phyloP scores from a whole-genome alignment of 352 stramenopile genomes.

The Phytophthora sansomeana region DNA sequence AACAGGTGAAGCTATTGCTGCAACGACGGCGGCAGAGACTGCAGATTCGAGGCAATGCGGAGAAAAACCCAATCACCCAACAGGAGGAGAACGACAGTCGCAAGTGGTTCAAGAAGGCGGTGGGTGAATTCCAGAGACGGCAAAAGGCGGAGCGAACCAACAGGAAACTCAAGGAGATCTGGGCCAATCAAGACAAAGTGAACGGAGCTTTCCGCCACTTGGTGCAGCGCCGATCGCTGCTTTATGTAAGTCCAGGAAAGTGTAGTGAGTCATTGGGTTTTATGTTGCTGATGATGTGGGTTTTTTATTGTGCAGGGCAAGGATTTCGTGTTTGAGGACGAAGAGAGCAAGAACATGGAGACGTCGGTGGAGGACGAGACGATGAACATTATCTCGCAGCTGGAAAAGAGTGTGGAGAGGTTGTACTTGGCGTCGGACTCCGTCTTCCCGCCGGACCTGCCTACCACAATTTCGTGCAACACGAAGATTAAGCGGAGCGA shows the following conservation, averaged over 20 bases:
- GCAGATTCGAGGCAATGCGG: constrained; percentile 1
- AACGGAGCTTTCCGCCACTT: constrained; percentile 37
- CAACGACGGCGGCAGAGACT: constrained; percentile 27
- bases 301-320: constrained; percentile 28
- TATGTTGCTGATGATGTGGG: constrained; percentile 5
- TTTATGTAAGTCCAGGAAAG: constrained; percentile 26
- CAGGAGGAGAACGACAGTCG: constrained; percentile 24
- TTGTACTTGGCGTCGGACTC: constrained; percentile 43
- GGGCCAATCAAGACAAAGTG: constrained; percentile 41
- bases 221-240: constrained; percentile 32
- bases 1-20: constrained; percentile 38
- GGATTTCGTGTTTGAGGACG: constrained; percentile 36
- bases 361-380: constrained; percentile 30
- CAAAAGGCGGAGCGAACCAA: constrained; percentile 40
- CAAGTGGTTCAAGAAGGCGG: constrained; percentile 29
- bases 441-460: constrained; percentile 36
- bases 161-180: constrained; percentile 45
- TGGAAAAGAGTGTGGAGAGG: constrained; percentile 37
- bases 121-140: constrained; percentile 37
- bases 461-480: constrained; percentile 39
- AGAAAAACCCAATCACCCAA: constrained; percentile 27
- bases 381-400: constrained; percentile 35
- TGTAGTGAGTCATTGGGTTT: constrained; percentile 11
- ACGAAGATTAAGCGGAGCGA: constrained; percentile 37
- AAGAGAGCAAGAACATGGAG: constrained; percentile 10